phyloP scores from a whole-genome alignment of 345 rosid genomes.

The Dimocarpus longan region DNA sequence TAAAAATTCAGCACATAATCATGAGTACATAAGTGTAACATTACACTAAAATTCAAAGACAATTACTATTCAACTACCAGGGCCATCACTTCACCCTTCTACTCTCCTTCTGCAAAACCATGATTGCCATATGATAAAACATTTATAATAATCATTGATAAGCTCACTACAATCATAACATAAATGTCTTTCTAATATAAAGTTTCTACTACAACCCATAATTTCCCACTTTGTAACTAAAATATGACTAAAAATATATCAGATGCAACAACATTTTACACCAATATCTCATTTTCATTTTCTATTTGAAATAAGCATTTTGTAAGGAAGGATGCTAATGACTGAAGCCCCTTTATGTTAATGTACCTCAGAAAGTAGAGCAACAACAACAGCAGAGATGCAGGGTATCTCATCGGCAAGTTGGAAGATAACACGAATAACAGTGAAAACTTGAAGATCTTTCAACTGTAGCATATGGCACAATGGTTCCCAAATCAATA shows the following conservation, averaged over 20 bases:
- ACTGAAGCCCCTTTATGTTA: background rate
- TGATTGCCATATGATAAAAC: background rate
- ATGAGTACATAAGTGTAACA: background rate
- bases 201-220: background rate
- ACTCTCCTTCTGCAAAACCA: background rate
- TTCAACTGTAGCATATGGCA: slow-evolving; percentile 68
- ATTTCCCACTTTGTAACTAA: background rate
- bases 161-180: background rate
- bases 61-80: background rate
- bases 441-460: slow-evolving; percentile 95
- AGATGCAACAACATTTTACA: background rate
- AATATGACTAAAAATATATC: background rate
- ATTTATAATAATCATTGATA: background rate
- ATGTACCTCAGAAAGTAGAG: slow-evolving; percentile 89
- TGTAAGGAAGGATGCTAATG: background rate
- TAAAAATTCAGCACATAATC: background rate
- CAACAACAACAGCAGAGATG: slow-evolving; percentile 96
- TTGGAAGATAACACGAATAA: slow-evolving; percentile 94
- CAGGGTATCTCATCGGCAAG: slow-evolving; percentile 98
- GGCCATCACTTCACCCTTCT: background rate
- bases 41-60: background rate
- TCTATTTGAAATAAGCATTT: background rate
- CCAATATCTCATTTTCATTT: background rate
- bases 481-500: slow-evolving; percentile 16
- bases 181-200: background rate